Evolutionary conservation across 2,329 filamentous ascomycete species (phyloP).

Genomic region (Scytalidium sp.): DNA sequence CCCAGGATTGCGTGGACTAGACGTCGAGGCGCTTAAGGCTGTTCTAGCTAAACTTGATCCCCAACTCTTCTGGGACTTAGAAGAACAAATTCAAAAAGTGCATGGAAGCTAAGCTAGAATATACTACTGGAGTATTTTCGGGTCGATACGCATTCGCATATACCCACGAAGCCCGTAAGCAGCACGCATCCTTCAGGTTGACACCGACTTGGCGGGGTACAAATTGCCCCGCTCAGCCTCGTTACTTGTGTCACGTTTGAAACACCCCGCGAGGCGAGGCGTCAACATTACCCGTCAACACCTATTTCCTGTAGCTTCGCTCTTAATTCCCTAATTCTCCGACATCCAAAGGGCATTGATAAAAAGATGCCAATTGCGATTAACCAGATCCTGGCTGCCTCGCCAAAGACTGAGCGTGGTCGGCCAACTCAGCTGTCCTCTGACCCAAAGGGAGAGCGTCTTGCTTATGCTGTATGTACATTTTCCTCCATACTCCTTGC

Average conservation of each 20-base stretch:
- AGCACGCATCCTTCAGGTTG: neutral
- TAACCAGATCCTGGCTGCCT: slow-evolving; percentile 76
- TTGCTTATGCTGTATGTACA: slow-evolving; percentile 80
- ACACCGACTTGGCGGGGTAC: neutral
- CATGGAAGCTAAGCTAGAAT: no score
- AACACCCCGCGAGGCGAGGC: neutral
- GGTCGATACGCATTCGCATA: no score
- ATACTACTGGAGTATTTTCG: no score
- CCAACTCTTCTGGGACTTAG: no score
- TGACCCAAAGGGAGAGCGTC: slow-evolving; percentile 84
- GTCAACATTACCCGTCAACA: neutral
- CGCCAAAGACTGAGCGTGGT: slow-evolving; percentile 79
- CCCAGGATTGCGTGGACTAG: neutral
- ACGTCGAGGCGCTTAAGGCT: neutral
- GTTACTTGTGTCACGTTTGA: slow-evolving; percentile 8
- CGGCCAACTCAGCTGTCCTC: slow-evolving; percentile 85
- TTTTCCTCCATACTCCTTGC: neutral
- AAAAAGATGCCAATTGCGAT: slow-evolving; percentile 48
- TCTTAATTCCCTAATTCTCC: neutral
- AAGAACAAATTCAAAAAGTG: no score
- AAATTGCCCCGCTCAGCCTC: slow-evolving; percentile 6
- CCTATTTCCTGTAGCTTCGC: neutral
- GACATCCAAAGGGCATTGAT: neutral
- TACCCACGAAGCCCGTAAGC: neutral
- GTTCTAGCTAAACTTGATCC: neutral